Base-by-base conservation (phyloP, 208 protist species). In the Leishmania lainsoni region DNA sequence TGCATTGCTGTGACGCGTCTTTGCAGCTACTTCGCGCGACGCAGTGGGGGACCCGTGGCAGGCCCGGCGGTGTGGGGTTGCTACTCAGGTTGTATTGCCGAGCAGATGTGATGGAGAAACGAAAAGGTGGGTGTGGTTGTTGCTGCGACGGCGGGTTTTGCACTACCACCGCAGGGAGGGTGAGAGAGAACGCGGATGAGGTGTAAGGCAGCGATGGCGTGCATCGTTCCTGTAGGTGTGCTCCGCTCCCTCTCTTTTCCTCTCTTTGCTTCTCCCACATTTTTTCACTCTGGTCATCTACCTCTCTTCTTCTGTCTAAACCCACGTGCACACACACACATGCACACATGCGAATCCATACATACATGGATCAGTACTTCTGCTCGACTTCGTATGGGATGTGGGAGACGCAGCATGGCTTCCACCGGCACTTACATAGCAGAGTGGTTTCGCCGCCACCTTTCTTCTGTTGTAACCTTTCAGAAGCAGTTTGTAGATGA, bases 401-500 rank as follows among this genome's bases (percentile, higher is more conserved):
- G 39, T 51, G 58, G 8, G 45, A 72, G 52, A 49, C 17, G 42
- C 32, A 52, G 3, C 35, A 87, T 87, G 83, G 79, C 79, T 0
- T 83, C 83, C 35, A 10, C 42, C 16, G 63, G 4, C 56, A 83
- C 79, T 0, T 72, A 80, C 65, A 77, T 88, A 9, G 85, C 80
- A 0, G 78, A 89, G 51, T 93, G 90, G 84, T 80, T 92, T 59
- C 76, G 81, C 22, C 86, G 84, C 54, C 91, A 87, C 22, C 86
- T 93, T 73, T 94, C 90, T 8, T 87, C 93, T n/a, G 89, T 87
- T 26, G 83, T 93, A 48, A 90, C 81, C 2, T 92, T 95, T 79
- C 87, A 95, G 61, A 97, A 97, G 56, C 86, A 94, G 35, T 97
- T 95, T 88, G 92, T 94, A 42, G 92, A 94, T 66, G 93, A 94